Evolutionary conservation across 495 filamentous ascomycete species (phyloP).

Genomic region (Pyronema omphalodes): DNA sequence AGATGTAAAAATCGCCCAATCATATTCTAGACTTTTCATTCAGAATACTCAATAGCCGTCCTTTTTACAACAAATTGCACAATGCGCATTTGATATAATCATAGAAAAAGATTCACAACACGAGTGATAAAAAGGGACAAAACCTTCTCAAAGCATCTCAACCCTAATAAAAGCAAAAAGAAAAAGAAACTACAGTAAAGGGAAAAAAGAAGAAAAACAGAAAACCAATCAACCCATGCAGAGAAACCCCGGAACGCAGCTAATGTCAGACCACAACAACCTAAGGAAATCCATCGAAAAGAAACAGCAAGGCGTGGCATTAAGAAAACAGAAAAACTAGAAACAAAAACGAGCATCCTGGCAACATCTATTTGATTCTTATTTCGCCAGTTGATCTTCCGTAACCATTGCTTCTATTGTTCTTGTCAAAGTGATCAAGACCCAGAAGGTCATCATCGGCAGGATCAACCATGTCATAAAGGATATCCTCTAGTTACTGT

Average conservation of each 20-base stretch:
- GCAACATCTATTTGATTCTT: conserved; percentile 19
- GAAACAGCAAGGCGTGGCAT: not conserved
- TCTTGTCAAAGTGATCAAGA: conserved; percentile 69
- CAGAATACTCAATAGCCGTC: too few relatives aligned
- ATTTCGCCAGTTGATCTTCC: conserved; percentile 19
- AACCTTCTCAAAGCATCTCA: too few relatives aligned
- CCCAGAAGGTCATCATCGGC: conserved; percentile 71
- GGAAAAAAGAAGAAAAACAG: too few relatives aligned
- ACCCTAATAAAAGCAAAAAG: too few relatives aligned
- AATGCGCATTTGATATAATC: not conserved
- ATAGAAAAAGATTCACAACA: not conserved
- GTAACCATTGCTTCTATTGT: conserved; percentile 14
- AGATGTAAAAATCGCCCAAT: not conserved
- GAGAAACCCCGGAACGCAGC: not conserved
- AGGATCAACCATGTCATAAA: conserved; percentile 49
- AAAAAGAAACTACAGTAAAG: too few relatives aligned
- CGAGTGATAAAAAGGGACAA: not conserved
- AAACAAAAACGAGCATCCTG: not conserved
- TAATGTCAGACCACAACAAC: not conserved
- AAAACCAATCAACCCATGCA: not conserved
- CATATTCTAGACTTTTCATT: not conserved
- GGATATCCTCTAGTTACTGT: conserved; percentile 50
- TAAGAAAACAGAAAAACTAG: not conserved
- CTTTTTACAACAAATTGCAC: too few relatives aligned
- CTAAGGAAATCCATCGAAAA: not conserved